Evolutionary conservation across 2,329 filamentous ascomycete genomes (phyloP).

Genomic region (Trichoderma simmonsii): DNA sequence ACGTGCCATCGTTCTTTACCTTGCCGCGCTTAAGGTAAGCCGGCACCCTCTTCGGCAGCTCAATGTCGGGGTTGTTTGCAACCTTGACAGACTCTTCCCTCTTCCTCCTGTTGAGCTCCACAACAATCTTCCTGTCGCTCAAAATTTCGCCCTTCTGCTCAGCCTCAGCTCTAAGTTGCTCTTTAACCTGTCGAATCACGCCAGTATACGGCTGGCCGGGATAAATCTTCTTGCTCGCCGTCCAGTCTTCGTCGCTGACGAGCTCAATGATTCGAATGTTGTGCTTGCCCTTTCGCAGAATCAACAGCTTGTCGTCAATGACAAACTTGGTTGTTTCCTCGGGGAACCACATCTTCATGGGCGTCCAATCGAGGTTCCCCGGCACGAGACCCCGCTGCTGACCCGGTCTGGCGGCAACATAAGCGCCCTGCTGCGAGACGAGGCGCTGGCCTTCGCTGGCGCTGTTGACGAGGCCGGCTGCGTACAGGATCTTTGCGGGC

Average conservation of each 20-base stretch:
- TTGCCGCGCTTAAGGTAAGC: conserved; percentile 24
- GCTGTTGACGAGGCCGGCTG: conserved; percentile 56
- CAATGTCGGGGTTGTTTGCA: conserved; percentile 41
- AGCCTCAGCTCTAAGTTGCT: conserved; percentile 37
- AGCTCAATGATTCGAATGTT: conserved; percentile 61
- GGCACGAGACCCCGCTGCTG: conserved; percentile 43
- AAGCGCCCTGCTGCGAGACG: conserved; percentile 53
- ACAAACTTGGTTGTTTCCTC: conserved; percentile 58
- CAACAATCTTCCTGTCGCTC: conserved; percentile 28
- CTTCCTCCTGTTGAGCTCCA: conserved; percentile 29
- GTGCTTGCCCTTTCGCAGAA: conserved; percentile 62
- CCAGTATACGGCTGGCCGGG: conserved; percentile 53
- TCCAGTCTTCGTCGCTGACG: conserved; percentile 54
- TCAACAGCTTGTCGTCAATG: conserved; percentile 56
- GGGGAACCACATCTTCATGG: conserved; percentile 57
- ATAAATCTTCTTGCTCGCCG: conserved; percentile 47
- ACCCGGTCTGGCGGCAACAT: conserved; percentile 55
- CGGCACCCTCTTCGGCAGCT: conserved; percentile 30
- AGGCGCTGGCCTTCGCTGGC: conserved; percentile 58
- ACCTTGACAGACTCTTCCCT: conserved; percentile 28
- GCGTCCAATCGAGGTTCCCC: conserved; percentile 57
- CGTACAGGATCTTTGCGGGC: conserved; percentile 58
- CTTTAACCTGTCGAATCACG: conserved; percentile 42
- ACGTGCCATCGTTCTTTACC: background rate
- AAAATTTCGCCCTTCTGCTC: conserved; percentile 30